A percentile compares a stretch with the other conserved stretches of the same genome.
Conservation (phyloP, 148 eudicot genomes). For the Nepenthes gracilis region DNA sequence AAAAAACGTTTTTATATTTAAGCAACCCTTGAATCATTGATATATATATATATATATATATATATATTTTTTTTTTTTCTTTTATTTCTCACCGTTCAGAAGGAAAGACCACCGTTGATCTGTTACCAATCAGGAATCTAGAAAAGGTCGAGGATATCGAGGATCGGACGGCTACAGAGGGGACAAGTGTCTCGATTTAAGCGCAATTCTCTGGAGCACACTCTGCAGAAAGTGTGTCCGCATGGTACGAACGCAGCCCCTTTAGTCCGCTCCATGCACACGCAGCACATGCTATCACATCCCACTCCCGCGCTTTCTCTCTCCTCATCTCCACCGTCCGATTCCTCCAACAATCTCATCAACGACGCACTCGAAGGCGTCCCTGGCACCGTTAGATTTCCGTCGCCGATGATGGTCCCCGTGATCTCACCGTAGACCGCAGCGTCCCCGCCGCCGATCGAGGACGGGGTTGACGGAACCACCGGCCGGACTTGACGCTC, state of each 20-base stretch:
- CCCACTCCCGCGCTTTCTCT: conserved; percentile 14
- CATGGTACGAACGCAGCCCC: conserved; percentile 96
- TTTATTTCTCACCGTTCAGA: too few relatives aligned
- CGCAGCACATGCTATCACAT: conserved; percentile 65
- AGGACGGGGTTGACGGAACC: conserved; percentile 4
- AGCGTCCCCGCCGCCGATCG: background rate
- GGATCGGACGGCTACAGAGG: conserved; percentile 68
- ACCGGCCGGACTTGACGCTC: conserved; percentile 41
- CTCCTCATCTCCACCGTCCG: conserved; percentile 28
- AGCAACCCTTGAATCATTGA: too few relatives aligned
- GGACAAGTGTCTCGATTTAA: conserved; percentile 84
- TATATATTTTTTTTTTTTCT: too few relatives aligned
- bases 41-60: too few relatives aligned
- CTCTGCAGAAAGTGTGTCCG: conserved; percentile 94
- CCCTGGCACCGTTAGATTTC: conserved; percentile 1
- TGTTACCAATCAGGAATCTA: conserved; percentile 3
- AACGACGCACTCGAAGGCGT: conserved; percentile 63
- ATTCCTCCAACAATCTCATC: conserved; percentile 67
- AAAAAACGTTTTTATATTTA: too few relatives aligned
- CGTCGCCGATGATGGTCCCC: background rate
- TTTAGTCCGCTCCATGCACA: conserved; percentile 92
- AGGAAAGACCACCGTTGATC: too few relatives aligned
- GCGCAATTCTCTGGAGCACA: conserved; percentile 82
- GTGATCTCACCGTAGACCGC: background rate
- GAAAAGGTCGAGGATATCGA: conserved; percentile 73